Percentiles rank a stretch among this genome's conserved stretches.
Evolutionary conservation across 2,329 filamentous ascomycete species (phyloP).

Genomic region (Stenocarpella maydis): DNA sequence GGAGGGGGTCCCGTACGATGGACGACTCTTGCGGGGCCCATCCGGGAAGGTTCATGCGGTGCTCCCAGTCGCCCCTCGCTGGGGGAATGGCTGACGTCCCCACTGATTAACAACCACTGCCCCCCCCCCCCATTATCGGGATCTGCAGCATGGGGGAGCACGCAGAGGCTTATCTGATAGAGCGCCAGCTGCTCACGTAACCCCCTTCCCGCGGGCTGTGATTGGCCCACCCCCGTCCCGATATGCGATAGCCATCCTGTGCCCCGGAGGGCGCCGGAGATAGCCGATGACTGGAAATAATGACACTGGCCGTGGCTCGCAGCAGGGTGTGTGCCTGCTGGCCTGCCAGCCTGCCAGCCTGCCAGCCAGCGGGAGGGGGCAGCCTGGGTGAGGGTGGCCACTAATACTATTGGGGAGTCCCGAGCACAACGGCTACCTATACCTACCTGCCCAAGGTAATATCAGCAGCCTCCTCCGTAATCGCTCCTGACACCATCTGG

Average conservation of each 20-base stretch:
- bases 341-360: slow-evolving; percentile 21
- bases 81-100: neutral
- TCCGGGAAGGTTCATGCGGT: slow-evolving; percentile 26
- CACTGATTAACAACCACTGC: slow-evolving; percentile 3
- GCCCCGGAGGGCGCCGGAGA: slow-evolving; percentile 33
- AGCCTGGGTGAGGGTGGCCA: no score
- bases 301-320: neutral
- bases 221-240: slow-evolving; percentile 15
- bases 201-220: slow-evolving; percentile 2
- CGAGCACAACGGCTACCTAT: neutral
- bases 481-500: slow-evolving; percentile 24
- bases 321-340: slow-evolving; percentile 16
- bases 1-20: slow-evolving; percentile 1
- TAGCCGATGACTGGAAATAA: slow-evolving; percentile 30
- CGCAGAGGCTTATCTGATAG: slow-evolving; percentile 32
- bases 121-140: slow-evolving; percentile 31
- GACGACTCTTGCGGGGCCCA: slow-evolving; percentile 16
- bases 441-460: no score
- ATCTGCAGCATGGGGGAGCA: slow-evolving; percentile 30
- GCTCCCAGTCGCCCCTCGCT: neutral
- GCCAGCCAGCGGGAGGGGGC: neutral
- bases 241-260: slow-evolving; percentile 25
- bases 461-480: slow-evolving; percentile 3
- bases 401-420: no score
- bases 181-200: slow-evolving; percentile 32